These are phyloP conservation scores for Dryas alaskensis DNA, from an alignment of 306 rosid species.

Conservation along the genomic window DNA sequence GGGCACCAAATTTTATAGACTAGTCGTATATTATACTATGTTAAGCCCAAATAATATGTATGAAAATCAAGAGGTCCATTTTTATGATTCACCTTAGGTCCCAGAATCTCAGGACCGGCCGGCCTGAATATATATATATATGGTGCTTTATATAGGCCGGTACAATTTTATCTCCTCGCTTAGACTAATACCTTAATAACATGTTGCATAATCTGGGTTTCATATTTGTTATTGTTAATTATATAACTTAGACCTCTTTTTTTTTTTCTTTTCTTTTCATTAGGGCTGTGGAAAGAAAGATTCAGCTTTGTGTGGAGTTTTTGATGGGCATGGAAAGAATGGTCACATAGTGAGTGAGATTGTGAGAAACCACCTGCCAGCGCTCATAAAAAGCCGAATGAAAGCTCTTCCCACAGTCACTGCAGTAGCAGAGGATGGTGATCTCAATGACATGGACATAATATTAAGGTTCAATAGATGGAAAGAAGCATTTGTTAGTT, in stretches of 20 bases:
- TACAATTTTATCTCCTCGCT: too few relatives aligned
- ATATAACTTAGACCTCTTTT: neutral
- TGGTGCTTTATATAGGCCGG: too few relatives aligned
- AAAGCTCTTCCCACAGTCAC: slow-evolving; percentile 20
- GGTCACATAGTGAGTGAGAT: slow-evolving; percentile 68
- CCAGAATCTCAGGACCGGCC: too few relatives aligned
- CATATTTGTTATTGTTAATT: too few relatives aligned
- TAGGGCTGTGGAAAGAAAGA: slow-evolving; percentile 54
- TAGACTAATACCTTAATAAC: neutral
- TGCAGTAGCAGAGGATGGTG: slow-evolving; percentile 3
- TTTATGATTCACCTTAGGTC: too few relatives aligned
- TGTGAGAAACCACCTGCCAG: slow-evolving; percentile 44
- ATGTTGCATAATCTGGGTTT: neutral
- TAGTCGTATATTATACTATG: too few relatives aligned
- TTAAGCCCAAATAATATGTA: too few relatives aligned
- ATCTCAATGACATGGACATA: neutral
- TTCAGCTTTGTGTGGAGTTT: slow-evolving; percentile 57
- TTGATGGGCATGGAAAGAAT: slow-evolving; percentile 79
- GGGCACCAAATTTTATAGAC: too few relatives aligned
- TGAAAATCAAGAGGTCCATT: too few relatives aligned
- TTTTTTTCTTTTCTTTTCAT: neutral
- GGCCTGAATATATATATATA: neutral
- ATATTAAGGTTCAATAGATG: slow-evolving; percentile 11
- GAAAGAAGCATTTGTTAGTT: slow-evolving; percentile 46
- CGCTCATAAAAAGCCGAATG: slow-evolving; percentile 41